Evolutionary conservation across 305 asterid genomes (phyloP).

Genomic region (Fraxinus floribunda): DNA sequence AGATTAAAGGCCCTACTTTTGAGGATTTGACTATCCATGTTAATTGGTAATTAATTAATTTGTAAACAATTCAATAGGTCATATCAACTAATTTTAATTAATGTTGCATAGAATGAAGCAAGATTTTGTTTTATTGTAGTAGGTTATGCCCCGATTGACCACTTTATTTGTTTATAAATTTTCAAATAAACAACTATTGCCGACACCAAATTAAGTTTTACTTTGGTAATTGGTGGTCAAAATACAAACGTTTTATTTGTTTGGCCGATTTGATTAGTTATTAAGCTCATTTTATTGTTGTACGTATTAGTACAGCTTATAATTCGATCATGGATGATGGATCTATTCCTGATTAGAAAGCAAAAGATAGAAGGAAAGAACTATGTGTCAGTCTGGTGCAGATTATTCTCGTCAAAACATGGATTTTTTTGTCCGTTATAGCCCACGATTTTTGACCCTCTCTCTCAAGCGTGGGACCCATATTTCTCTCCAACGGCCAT

Average conservation of each 20-base stretch:
- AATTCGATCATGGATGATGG: no score
- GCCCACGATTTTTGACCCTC: no score
- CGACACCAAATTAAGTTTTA: not conserved
- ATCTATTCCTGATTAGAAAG: no score
- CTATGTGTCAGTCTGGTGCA: no score
- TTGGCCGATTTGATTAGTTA: not conserved
- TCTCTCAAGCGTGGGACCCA: no score
- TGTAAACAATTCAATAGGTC: not conserved
- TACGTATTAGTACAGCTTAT: no score
- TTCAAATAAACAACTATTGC: not conserved
- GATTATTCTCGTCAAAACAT: no score
- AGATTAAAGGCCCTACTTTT: constrained; percentile 1
- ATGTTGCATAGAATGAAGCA: not conserved
- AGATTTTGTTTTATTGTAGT: not conserved
- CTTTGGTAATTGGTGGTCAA: not conserved
- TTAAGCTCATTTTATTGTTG: not conserved
- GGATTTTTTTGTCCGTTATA: no score
- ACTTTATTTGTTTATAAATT: not conserved
- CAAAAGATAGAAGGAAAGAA: no score
- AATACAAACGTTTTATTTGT: not conserved
- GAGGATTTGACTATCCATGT: not conserved
- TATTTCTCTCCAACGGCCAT: no score
- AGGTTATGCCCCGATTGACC: not conserved
- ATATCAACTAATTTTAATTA: not conserved
- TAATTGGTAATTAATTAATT: not conserved